Evolutionary conservation across 176 grass and related monocot species (phyloP).

Genomic region (Thinopyrum elongatum): DNA sequence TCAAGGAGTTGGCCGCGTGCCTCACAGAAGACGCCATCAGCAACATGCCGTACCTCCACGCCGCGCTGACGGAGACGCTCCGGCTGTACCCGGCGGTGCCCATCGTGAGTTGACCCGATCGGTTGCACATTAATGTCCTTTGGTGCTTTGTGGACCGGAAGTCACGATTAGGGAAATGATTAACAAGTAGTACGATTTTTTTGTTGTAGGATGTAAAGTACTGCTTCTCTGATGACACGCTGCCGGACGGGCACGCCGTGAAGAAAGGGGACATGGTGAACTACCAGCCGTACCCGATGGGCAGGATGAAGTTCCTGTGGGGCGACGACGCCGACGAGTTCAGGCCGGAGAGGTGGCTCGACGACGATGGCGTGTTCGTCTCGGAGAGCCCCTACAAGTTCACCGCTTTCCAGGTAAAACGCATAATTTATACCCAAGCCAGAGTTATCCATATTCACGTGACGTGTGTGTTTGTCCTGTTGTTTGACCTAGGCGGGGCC

Average conservation of each 20-base stretch:
- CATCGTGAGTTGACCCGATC: constrained; percentile 33
- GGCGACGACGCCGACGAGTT: constrained; percentile 70
- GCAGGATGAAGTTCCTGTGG: constrained; percentile 85
- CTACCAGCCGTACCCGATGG: constrained; percentile 84
- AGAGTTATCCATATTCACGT: background rate
- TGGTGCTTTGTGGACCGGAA: too few relatives aligned
- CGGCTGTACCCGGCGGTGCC: constrained; percentile 68
- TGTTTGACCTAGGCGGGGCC: constrained; percentile 51
- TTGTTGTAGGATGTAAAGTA: constrained; percentile 54
- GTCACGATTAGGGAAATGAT: background rate
- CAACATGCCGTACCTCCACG: constrained; percentile 80
- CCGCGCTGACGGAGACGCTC: constrained; percentile 67
- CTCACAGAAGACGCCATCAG: constrained; percentile 52
- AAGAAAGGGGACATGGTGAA: constrained; percentile 70
- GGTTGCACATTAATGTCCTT: background rate
- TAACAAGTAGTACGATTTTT: too few relatives aligned
- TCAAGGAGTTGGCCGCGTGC: constrained; percentile 7
- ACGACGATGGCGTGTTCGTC: constrained; percentile 46
- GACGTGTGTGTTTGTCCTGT: background rate
- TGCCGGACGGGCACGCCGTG: constrained; percentile 60
- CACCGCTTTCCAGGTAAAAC: constrained; percentile 70
- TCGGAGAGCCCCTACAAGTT: constrained; percentile 76
- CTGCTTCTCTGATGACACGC: constrained; percentile 67
- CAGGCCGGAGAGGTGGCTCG: constrained; percentile 78
- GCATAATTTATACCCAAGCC: too few relatives aligned